Evolutionary conservation across 1,284 basidiomycete genomes (phyloP), one percentile per base, ranked within the genome.

Genomic region (Amylostereum chailletii): DNA sequence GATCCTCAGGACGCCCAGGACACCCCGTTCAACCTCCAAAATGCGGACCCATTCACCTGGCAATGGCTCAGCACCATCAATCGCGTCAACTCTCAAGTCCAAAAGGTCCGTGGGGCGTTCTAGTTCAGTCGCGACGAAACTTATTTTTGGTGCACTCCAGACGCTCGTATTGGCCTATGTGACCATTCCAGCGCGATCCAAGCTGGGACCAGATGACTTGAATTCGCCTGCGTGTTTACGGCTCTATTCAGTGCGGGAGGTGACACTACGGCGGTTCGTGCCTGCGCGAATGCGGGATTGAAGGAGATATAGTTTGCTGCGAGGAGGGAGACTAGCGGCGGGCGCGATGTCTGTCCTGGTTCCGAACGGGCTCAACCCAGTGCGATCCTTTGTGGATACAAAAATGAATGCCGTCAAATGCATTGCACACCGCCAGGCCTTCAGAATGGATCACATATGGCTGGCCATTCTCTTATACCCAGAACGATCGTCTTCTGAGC

Each of bases 61-160:
- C 81, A 90, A 8, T 98, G 94, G 94, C 79, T 99, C 37, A 93
- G 90, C 65, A 99, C 96, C 1, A 79, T 98, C 52, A 99, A 97
- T 63, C 84, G 96, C 29, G 95, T 99, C 19, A 97, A 97, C 65
- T 86, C 90, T 0, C 93, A 97, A 64, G 96, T 99, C 2, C 92
- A 94, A 70, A 99, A 99, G 80, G 94, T 85, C 42, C 42, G 66
- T 55, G 11, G 40, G 38, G 40, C 34, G 40, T 42, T 51, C 26
- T 44, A n/a, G 0, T 11, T 30, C 2, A 26, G 32, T 27, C 47
- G 39, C 42, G 44, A 50, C n/a, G 7, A 39, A 19, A n/a, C 26
- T 26, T 37, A 4, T 19, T 9, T 44, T 39, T 31, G 33, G 36
- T 3, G 29, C 7, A 5, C 10, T 47, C 8, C 52, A 94, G 93